Percentiles rank a stretch among this genome's conserved stretches.
phyloP scores from a whole-genome alignment of 2,329 filamentous ascomycete species.

The Epichloe elymi region DNA sequence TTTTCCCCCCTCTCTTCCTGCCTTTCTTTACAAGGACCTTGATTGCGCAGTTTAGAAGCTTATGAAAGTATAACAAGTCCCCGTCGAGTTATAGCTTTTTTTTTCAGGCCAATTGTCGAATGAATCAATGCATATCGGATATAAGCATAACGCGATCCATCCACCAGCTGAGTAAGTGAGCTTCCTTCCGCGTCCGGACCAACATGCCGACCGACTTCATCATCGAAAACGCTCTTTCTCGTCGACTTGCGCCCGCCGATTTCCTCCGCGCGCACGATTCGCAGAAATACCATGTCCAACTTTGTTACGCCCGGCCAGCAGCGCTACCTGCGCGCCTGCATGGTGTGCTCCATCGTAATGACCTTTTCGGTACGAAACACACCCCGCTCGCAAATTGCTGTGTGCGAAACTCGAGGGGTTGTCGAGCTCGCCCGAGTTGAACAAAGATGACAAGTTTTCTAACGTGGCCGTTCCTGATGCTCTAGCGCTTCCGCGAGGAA shows the following conservation, averaged over 20 bases:
- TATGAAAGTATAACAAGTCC: too few relatives aligned
- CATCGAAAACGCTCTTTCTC: too few relatives aligned
- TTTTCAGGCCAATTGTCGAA: not conserved
- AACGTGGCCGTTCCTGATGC: not conserved
- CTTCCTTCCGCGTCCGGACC: too few relatives aligned
- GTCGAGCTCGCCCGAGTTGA: too few relatives aligned
- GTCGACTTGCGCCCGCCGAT: not conserved
- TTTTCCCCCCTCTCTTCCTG: not conserved
- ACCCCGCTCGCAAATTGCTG: not conserved
- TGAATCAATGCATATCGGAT: constrained; percentile 4
- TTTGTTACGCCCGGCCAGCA: constrained; percentile 63
- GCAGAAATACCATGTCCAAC: constrained; percentile 24
- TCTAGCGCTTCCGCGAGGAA: constrained; percentile 66
- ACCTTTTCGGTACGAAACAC: constrained; percentile 49
- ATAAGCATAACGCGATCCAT: constrained; percentile 1
- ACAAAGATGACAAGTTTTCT: not conserved
- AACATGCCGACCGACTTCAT: too few relatives aligned
- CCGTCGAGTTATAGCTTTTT: not conserved
- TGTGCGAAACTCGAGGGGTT: not conserved
- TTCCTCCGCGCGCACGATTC: not conserved
- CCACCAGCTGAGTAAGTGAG: not conserved
- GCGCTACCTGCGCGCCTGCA: constrained; percentile 87
- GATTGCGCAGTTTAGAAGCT: too few relatives aligned
- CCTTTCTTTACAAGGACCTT: not conserved
- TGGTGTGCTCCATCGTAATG: constrained; percentile 95